Percentiles rank a stretch among this genome's conserved stretches.
These are phyloP conservation scores for Gonium pectorale DNA, from an alignment of 139 green algal species.

Conservation along the genomic window DNA sequence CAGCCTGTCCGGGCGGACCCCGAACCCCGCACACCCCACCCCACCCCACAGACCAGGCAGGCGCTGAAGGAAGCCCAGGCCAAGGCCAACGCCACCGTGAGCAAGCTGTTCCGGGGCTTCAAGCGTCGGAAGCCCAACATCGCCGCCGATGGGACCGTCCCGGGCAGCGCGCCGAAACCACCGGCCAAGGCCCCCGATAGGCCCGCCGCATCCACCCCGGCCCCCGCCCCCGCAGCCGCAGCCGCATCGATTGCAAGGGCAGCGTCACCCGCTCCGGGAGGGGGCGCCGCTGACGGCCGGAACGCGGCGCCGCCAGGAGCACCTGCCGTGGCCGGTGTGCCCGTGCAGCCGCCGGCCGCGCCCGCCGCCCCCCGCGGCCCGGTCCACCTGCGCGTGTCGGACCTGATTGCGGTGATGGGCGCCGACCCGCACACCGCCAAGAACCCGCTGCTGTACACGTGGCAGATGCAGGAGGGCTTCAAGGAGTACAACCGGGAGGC, in stretches of 20 bases:
- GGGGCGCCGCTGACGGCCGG: too few relatives aligned
- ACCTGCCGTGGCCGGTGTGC: too few relatives aligned
- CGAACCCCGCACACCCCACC: too few relatives aligned
- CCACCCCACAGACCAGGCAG: conserved; percentile 29
- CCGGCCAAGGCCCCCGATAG: too few relatives aligned
- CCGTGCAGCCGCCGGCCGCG: neutral
- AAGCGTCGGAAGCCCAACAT: conserved; percentile 39
- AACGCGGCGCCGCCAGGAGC: too few relatives aligned
- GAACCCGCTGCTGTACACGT: conserved; percentile 39
- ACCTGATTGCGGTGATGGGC: conserved; percentile 22
- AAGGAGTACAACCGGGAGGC: conserved; percentile 33
- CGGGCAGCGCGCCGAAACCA: too few relatives aligned
- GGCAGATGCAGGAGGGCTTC: conserved; percentile 25
- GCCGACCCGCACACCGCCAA: conserved; percentile 19
- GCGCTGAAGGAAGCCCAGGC: conserved; percentile 1
- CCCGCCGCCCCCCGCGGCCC: neutral
- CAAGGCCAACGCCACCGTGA: conserved; percentile 24
- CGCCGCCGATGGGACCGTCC: too few relatives aligned
- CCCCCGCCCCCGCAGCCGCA: too few relatives aligned
- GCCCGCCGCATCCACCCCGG: too few relatives aligned
- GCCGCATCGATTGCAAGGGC: too few relatives aligned
- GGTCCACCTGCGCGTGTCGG: neutral
- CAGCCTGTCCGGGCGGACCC: too few relatives aligned
- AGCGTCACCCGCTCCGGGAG: too few relatives aligned
- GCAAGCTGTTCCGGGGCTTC: conserved; percentile 30